Conservation (phyloP, 139 green algal genomes). For the Coelastrella sp. region DNA sequence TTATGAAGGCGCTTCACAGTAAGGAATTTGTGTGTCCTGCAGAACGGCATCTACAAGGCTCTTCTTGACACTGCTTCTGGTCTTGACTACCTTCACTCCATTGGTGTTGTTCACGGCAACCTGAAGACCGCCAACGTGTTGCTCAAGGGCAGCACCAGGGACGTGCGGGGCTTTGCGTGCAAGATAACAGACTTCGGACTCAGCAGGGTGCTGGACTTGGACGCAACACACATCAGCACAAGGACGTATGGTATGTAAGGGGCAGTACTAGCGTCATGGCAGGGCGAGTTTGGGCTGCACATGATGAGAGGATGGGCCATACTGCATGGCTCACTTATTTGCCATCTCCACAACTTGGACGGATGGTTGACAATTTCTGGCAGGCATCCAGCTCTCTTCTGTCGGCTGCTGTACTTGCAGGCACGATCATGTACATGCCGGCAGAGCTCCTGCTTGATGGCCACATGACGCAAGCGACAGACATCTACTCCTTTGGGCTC, state of each 20-base stretch:
- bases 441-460: slow-evolving; percentile 60
- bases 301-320: too few relatives aligned
- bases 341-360: neutral
- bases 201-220: slow-evolving; percentile 42
- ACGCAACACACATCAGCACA: slow-evolving; percentile 50
- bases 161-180: slow-evolving; percentile 69
- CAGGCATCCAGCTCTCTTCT: neutral
- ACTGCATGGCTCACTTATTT: neutral
- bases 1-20: neutral
- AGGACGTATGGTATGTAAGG: slow-evolving; percentile 7
- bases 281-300: too few relatives aligned
- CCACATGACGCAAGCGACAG: slow-evolving; percentile 42
- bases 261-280: too few relatives aligned
- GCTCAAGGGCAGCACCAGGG: slow-evolving; percentile 59
- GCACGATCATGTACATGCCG: slow-evolving; percentile 64
- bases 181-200: slow-evolving; percentile 87
- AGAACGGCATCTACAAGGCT: slow-evolving; percentile 46
- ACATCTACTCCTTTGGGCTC: slow-evolving; percentile 69
- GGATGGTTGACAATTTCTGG: too few relatives aligned
- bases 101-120: slow-evolving; percentile 68
- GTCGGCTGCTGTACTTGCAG: slow-evolving; percentile 26
- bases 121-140: slow-evolving; percentile 85
- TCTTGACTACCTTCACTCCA: slow-evolving; percentile 59
- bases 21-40: neutral
- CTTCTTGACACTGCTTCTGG: slow-evolving; percentile 57